Evolutionary conservation across 1,139 yeast species (phyloP), one percentile per base, ranked within the genome.

Genomic region (Scheffersomyces lignicola): DNA sequence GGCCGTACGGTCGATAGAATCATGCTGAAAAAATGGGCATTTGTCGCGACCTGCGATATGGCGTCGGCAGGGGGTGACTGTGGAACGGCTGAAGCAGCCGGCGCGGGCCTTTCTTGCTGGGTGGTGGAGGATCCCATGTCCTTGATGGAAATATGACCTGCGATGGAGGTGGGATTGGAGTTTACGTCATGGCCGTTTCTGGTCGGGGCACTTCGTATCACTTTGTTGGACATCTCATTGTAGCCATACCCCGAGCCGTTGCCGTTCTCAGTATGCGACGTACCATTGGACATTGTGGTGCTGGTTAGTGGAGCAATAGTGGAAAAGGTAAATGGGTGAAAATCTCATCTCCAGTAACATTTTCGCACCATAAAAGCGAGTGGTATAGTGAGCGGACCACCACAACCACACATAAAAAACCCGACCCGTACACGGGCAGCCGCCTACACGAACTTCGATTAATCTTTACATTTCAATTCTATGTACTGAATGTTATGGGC

Each of bases 91-190:
- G 20, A 4, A 16, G 7, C 11, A 10, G 10, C 14, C n/a, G n/a
- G n/a, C n/a, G n/a, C n/a, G n/a, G n/a, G n/a, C n/a, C n/a, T n/a
- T n/a, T n/a, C n/a, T n/a, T 56, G n/a, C n/a, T n/a, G n/a, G n/a
- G n/a, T n/a, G n/a, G n/a, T n/a, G n/a, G n/a, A n/a, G 3, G 76
- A 52, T 0, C 97, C 96, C 83, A 88, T 78, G 38, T 87, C 95
- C 28, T 68, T 66, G 35, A 75, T 62, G 3, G 78, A 62, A 15
- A 88, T 68, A 39, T 71, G 77, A 1, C 95, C 95, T 5, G 69
- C 75, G 51, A 88, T 62, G 0, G 95, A 80, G 35, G 76, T 76
- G 1, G 96, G 96, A 31, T 73, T 78, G 11, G 83, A 78, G 32
- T 67, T 55, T 7, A 68, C 71, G 8, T 75, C 77, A 17, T 51